These are phyloP conservation scores for Mariannaea elegans DNA, from an alignment of 2,329 filamentous ascomycete genomes.

Conservation along the genomic window DNA sequence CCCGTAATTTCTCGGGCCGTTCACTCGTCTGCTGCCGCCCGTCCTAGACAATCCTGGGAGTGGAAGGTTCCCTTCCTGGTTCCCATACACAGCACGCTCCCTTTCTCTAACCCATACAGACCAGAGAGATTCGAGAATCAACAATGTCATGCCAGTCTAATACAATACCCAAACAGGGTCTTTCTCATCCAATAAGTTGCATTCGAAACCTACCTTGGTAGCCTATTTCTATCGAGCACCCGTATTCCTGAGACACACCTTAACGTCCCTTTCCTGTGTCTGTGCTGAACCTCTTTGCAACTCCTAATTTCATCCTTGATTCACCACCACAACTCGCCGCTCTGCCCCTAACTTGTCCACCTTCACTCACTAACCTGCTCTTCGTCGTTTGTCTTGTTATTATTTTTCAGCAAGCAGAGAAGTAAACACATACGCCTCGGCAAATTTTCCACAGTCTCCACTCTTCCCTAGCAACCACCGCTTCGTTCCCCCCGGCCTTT, in stretches of 20 bases:
- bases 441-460: conserved; percentile 30
- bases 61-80: too few species aligned
- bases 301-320: conserved; percentile 20
- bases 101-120: too few species aligned
- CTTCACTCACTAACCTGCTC: conserved; percentile 20
- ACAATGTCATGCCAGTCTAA: too few species aligned
- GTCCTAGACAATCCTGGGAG: not conserved
- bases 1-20: not conserved
- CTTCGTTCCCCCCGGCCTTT: conserved; percentile 27
- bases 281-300: not conserved
- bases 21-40: not conserved
- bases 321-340: conserved; percentile 19
- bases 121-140: too few species aligned
- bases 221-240: too few species aligned
- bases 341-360: too few species aligned
- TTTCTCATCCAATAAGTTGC: too few species aligned
- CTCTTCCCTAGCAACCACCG: conserved; percentile 40
- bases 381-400: conserved; percentile 39
- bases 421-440: conserved; percentile 34
- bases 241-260: not conserved
- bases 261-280: not conserved
- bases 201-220: too few species aligned
- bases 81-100: too few species aligned
- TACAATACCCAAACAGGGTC: too few species aligned
- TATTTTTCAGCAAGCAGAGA: conserved; percentile 10